Evolutionary conservation across 495 filamentous ascomycete species (phyloP).

Genomic region (Lophium mytilinum): DNA sequence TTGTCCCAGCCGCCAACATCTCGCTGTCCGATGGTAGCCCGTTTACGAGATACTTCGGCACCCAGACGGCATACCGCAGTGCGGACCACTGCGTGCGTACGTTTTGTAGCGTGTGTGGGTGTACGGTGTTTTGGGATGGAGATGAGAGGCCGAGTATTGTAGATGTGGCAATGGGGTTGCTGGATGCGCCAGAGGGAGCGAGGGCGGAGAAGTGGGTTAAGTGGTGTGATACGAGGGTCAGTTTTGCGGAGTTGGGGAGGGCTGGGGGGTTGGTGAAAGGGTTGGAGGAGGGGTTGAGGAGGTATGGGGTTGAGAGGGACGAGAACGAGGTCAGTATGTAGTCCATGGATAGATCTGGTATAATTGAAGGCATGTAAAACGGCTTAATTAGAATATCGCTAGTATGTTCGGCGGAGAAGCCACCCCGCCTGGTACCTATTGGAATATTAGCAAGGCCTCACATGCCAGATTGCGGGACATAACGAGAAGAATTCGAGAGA

Average conservation of each 20-base stretch:
- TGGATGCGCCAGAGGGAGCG: conserved; percentile 45
- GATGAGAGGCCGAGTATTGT: conserved; percentile 48
- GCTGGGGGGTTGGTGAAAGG: conserved; percentile 39
- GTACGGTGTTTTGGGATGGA: conserved; percentile 60
- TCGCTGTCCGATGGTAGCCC: conserved; percentile 29
- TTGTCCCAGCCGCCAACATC: conserved; percentile 56
- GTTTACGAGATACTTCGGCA: conserved; percentile 38
- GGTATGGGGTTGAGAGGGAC: conserved; percentile 1
- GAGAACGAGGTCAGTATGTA: no score
- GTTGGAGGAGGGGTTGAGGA: conserved; percentile 30
- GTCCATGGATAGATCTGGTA: no score
- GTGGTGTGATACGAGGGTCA: conserved; percentile 52
- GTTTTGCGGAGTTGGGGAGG: conserved; percentile 52
- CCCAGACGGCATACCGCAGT: conserved; percentile 47
- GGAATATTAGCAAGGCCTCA: neutral
- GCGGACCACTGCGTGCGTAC: conserved; percentile 49
- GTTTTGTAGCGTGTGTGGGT: conserved; percentile 58
- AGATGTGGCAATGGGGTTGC: conserved; percentile 55
- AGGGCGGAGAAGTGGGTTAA: conserved; percentile 52
- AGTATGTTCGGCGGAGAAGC: conserved; percentile 2
- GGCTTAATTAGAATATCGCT: conserved; percentile 5
- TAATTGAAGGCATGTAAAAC: no score
- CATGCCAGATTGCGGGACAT: neutral
- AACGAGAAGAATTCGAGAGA: neutral
- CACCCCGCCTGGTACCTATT: conserved; percentile 1